Percentiles rank a stretch among this genome's conserved stretches.
Evolutionary conservation across 2,329 filamentous ascomycete species (phyloP).

Genomic region (Penicillium nordicum): DNA sequence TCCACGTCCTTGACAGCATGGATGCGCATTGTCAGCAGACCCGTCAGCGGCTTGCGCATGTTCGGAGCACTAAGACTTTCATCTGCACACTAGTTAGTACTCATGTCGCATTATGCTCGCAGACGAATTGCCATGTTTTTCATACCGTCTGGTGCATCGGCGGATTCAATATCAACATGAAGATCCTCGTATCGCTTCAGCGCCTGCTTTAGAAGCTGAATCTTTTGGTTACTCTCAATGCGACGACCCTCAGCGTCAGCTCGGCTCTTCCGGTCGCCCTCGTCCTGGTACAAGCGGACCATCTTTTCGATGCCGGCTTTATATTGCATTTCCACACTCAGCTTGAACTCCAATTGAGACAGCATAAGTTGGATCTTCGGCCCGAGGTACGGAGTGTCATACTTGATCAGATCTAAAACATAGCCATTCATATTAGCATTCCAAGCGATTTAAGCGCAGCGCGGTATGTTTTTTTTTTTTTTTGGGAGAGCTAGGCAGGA

Average conservation of each 20-base stretch:
- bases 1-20: slow-evolving; percentile 91
- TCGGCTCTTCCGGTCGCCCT: slow-evolving; percentile 93
- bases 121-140: background rate
- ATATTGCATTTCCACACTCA: slow-evolving; percentile 98
- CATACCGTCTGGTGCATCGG: slow-evolving; percentile 77
- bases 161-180: slow-evolving; percentile 83
- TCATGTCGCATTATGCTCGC: background rate
- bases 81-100: slow-evolving; percentile 56
- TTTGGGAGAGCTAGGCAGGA: background rate
- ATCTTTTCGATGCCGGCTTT: slow-evolving; percentile 99
- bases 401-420: slow-evolving; percentile 86
- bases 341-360: slow-evolving; percentile 96
- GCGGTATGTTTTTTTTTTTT: background rate
- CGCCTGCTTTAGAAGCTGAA: slow-evolving; percentile 89
- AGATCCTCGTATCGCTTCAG: slow-evolving; percentile 96
- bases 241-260: slow-evolving; percentile 84
- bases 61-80: slow-evolving; percentile 96
- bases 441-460: slow-evolving; percentile 8
- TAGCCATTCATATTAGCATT: slow-evolving; percentile 19
- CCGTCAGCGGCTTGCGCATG: slow-evolving; percentile 90
- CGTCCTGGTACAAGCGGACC: slow-evolving; percentile 95
- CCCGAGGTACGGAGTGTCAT: slow-evolving; percentile 90
- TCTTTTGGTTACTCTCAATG: slow-evolving; percentile 97
- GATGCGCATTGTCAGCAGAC: slow-evolving; percentile 81
- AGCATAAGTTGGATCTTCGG: slow-evolving; percentile 99